Conservation (phyloP, 176 grass and related monocot species). For the Aegilops umbellulata region DNA sequence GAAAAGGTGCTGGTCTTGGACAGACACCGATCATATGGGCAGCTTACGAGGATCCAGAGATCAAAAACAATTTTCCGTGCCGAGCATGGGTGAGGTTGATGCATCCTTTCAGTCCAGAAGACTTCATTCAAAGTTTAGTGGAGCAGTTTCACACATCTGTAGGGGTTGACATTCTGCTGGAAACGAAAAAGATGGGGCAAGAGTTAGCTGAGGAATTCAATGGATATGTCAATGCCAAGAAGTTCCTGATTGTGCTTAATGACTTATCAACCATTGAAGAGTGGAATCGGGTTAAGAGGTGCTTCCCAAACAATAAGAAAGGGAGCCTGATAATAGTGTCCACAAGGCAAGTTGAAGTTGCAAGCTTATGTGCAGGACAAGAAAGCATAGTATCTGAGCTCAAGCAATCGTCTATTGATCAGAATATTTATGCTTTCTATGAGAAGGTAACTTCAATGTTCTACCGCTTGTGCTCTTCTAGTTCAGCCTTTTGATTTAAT, state of each 20-base stretch:
- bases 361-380: not conserved
- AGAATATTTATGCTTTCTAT: not conserved
- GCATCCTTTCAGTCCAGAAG: not conserved
- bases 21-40: not conserved
- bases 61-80: not conserved
- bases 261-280: not conserved
- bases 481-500: not conserved
- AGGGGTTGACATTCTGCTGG: not conserved
- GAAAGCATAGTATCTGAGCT: not conserved
- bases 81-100: not conserved
- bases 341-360: not conserved
- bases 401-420: not conserved
- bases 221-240: not conserved
- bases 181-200: not conserved
- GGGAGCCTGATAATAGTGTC: not conserved
- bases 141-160: not conserved
- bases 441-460: not conserved
- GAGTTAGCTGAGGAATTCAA: not conserved
- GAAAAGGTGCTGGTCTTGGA: too few relatives aligned
- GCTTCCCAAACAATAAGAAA: not conserved
- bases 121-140: not conserved
- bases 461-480: not conserved
- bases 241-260: not conserved
- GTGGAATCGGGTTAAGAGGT: not conserved
- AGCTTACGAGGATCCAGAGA: not conserved